Evolutionary conservation across 1,284 basidiomycete genomes (phyloP).

Genomic region (Quambalaria eucalypti): DNA sequence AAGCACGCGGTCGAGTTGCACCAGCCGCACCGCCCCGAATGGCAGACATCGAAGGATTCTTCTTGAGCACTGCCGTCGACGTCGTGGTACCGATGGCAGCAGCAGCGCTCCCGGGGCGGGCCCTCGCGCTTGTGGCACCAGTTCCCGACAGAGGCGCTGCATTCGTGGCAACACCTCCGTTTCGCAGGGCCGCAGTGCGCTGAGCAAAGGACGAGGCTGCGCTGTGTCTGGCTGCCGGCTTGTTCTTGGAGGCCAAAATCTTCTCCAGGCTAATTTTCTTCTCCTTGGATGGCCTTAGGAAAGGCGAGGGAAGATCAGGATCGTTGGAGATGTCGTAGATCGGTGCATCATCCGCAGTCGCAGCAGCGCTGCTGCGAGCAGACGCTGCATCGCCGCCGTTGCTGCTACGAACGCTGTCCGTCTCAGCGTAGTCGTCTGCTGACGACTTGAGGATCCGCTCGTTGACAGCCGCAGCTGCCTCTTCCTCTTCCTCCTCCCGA

Average conservation of each 20-base stretch:
- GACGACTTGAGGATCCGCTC: neutral
- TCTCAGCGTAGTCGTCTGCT: neutral
- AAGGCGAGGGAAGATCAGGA: slow-evolving; percentile 11
- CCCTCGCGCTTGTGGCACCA: neutral
- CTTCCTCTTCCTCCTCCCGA: neutral
- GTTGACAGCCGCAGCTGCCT: neutral
- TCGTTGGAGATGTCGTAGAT: slow-evolving; percentile 9
- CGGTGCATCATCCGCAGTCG: neutral
- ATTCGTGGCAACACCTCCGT: neutral
- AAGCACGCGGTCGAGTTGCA: neutral
- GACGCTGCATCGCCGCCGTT: neutral
- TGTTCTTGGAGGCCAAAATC: neutral
- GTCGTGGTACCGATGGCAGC: no score
- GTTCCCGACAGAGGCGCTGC: neutral
- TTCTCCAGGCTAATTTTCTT: neutral
- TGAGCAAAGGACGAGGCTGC: neutral
- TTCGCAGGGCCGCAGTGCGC: neutral
- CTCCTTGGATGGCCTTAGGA: slow-evolving; percentile 8
- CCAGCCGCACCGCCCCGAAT: no score
- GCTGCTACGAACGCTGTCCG: neutral
- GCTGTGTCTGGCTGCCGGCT: neutral
- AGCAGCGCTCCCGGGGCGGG: neutral
- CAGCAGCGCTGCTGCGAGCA: neutral
- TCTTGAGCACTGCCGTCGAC: no score
- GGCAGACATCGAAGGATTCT: no score